Conservation (phyloP, 352 stramenopile genomes). For the Globisporangium paddicum region DNA sequence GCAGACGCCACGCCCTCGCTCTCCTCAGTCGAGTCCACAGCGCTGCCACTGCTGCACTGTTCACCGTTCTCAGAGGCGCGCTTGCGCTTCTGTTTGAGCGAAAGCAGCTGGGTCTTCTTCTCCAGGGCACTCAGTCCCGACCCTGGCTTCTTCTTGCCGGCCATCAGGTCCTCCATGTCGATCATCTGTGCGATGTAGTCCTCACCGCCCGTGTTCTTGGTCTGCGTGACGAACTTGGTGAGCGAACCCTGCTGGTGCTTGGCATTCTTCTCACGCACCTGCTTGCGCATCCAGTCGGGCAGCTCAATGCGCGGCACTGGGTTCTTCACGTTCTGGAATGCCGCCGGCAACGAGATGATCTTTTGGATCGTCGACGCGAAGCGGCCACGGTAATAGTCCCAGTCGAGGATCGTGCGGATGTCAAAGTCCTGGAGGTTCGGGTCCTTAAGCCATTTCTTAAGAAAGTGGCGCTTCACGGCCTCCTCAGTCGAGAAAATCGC, state of each 20-base stretch:
- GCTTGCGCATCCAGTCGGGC: slow-evolving; percentile 95
- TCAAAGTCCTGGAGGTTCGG: slow-evolving; percentile 91
- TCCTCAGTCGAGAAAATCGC: slow-evolving; percentile 97
- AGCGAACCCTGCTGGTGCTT: slow-evolving; percentile 84
- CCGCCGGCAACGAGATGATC: slow-evolving; percentile 99
- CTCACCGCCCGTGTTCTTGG: slow-evolving; percentile 18
- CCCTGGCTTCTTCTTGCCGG: slow-evolving; percentile 18
- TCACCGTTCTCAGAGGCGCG: slow-evolving; percentile 2
- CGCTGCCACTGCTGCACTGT: slow-evolving; percentile 6
- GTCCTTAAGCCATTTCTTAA: slow-evolving; percentile 97
- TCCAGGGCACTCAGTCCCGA: neutral
- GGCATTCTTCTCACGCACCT: slow-evolving; percentile 88
- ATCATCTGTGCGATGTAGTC: slow-evolving; percentile 64
- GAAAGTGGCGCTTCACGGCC: slow-evolving; percentile 93
- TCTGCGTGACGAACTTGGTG: slow-evolving; percentile 82
- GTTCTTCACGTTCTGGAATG: slow-evolving; percentile 96
- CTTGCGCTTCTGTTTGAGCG: slow-evolving; percentile 16
- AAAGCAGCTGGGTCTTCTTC: slow-evolving; percentile 8
- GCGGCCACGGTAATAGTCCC: slow-evolving; percentile 96
- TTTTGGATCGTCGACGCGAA: slow-evolving; percentile 95
- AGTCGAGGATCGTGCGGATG: slow-evolving; percentile 95
- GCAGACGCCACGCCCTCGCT: slow-evolving; percentile 7
- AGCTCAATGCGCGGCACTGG: slow-evolving; percentile 95
- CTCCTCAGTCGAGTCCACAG: slow-evolving; percentile 17
- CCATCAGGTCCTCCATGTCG: slow-evolving; percentile 61